Percentiles rank a stretch among this genome's conserved stretches.
These are phyloP conservation scores for Glebionis coronaria DNA, from an alignment of 129 eudicot genomes.

Conservation along the genomic window DNA sequence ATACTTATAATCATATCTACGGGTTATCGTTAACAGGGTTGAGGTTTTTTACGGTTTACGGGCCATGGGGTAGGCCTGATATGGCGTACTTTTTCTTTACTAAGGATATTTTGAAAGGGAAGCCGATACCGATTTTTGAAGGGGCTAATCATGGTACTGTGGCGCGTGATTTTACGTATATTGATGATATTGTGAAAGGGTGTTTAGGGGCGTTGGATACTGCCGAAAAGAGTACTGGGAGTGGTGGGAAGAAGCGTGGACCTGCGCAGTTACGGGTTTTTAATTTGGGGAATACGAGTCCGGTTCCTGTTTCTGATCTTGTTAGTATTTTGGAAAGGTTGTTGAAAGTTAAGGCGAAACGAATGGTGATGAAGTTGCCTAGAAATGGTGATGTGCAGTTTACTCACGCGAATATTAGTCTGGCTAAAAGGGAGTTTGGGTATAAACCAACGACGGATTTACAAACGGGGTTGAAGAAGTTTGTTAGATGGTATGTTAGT, in stretches of 20 bases:
- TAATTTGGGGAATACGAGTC: constrained; percentile 80
- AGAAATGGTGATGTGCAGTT: constrained; percentile 81
- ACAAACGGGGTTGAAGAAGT: constrained; percentile 81
- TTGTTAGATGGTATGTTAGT: constrained; percentile 75
- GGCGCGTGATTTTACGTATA: constrained; percentile 81
- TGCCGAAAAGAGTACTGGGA: constrained; percentile 84
- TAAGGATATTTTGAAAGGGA: constrained; percentile 62
- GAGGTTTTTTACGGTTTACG: constrained; percentile 82
- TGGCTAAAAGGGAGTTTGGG: constrained; percentile 64
- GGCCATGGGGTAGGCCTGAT: constrained; percentile 97
- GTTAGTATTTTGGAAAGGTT: constrained; percentile 71
- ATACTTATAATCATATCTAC: constrained; percentile 76
- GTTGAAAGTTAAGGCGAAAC: constrained; percentile 73
- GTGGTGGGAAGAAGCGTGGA: constrained; percentile 81
- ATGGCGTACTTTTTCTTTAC: constrained; percentile 90
- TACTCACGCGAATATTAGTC: constrained; percentile 82
- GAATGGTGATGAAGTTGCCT: constrained; percentile 62
- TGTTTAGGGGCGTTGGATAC: constrained; percentile 83
- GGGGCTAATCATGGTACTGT: constrained; percentile 73
- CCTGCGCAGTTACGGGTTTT: constrained; percentile 71
- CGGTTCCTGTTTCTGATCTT: constrained; percentile 73
- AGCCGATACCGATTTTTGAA: constrained; percentile 64
- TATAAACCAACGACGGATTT: constrained; percentile 80
- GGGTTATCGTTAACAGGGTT: constrained; percentile 76
- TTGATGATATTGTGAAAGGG: constrained; percentile 88